Conservation (phyloP, 2,329 filamentous ascomycete species). For the Dothistroma pini region DNA sequence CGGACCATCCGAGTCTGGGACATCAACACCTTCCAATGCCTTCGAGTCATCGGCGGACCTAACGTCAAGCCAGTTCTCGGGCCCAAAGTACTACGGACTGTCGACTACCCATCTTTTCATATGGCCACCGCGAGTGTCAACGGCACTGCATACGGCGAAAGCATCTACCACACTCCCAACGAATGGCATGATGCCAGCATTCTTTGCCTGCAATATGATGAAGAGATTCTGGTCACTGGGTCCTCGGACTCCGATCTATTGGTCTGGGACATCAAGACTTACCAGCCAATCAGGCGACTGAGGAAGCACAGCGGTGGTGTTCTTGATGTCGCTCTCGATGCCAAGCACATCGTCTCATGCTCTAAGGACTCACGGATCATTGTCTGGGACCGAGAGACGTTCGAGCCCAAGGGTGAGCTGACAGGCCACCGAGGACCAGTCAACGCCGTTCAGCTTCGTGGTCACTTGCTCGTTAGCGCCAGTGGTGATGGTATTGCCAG, state of each 20-base stretch:
- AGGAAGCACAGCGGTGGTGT: constrained; percentile 80
- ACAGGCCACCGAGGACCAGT: constrained; percentile 86
- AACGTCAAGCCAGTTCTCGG: constrained; percentile 53
- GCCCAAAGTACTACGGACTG: constrained; percentile 43
- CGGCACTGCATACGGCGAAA: constrained; percentile 44
- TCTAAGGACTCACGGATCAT: constrained; percentile 94
- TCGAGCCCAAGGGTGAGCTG: constrained; percentile 70
- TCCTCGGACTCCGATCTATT: constrained; percentile 92
- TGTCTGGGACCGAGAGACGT: constrained; percentile 85
- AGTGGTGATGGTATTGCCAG: constrained; percentile 91
- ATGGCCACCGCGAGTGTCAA: constrained; percentile 44
- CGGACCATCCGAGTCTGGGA: constrained; percentile 97
- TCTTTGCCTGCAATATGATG: constrained; percentile 90
- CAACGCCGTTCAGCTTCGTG: constrained; percentile 92
- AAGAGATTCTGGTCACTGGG: constrained; percentile 87
- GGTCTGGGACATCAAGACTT: constrained; percentile 80
- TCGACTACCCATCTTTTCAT: constrained; percentile 39
- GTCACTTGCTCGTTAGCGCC: constrained; percentile 88
- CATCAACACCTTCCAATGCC: constrained; percentile 80
- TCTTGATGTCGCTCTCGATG: constrained; percentile 88
- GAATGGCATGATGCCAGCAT: constrained; percentile 87
- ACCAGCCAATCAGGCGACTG: constrained; percentile 74
- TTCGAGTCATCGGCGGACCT: constrained; percentile 77
- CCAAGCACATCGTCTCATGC: constrained; percentile 90
- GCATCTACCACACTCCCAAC: constrained; percentile 45